Conservation (phyloP, 805 yeast species). For the Lachancea fermentati region DNA sequence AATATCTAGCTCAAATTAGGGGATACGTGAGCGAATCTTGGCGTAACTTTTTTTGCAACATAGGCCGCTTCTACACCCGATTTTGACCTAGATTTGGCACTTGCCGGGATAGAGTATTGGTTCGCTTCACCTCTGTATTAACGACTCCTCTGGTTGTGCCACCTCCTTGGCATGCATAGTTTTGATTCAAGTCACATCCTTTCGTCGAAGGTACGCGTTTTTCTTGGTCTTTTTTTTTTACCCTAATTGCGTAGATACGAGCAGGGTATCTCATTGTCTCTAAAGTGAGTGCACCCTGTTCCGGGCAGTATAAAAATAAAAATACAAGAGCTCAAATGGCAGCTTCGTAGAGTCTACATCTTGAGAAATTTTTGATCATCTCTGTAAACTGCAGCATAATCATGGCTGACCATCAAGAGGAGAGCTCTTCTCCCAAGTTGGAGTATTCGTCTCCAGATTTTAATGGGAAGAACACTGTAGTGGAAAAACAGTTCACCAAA, state of each 20-base stretch:
- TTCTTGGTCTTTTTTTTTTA: neutral
- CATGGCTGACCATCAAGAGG: neutral
- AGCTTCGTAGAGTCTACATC: neutral
- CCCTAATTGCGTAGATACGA: neutral
- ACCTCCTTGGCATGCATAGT: neutral
- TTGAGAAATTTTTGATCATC: neutral
- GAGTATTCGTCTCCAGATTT: neutral
- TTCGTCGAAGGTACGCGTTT: neutral
- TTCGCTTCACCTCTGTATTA: neutral
- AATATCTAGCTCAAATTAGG: no score
- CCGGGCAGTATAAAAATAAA: neutral
- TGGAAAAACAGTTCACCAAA: neutral
- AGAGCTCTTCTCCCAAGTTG: neutral
- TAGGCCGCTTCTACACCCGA: no score
- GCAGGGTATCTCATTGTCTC: neutral
- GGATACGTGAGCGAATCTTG: no score
- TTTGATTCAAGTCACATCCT: neutral
- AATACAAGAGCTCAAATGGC: neutral
- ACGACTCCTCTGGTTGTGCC: neutral
- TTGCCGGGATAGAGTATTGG: neutral
- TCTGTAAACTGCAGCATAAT: neutral
- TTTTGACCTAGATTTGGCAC: no score
- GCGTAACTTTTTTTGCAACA: no score
- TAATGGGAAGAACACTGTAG: neutral
- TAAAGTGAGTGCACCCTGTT: neutral